Evolutionary conservation across 2,329 filamentous ascomycete genomes (phyloP).

Genomic region (Paraphaeosphaeria sporulosa): DNA sequence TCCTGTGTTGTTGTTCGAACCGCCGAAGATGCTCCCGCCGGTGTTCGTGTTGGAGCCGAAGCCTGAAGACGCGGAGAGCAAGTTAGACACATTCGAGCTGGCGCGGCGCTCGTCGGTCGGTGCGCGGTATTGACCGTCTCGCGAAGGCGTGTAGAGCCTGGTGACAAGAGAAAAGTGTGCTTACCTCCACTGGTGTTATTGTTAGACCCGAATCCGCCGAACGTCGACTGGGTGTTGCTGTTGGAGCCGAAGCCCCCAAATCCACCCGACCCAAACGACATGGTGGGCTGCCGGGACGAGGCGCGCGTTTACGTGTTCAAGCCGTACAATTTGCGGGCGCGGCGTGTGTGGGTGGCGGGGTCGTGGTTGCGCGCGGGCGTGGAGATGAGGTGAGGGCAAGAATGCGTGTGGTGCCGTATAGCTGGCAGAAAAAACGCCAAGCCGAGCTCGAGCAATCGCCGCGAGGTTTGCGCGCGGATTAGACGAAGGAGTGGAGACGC

Average conservation of each 20-base stretch:
- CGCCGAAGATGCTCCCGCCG: conserved; percentile 45
- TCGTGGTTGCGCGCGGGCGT: conserved; percentile 22
- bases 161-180: conserved; percentile 43
- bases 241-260: conserved; percentile 54
- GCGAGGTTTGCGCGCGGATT: conserved; percentile 22
- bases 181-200: conserved; percentile 58
- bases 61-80: conserved; percentile 48
- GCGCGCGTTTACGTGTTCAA: conserved; percentile 29
- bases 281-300: conserved; percentile 34
- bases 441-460: conserved; percentile 29
- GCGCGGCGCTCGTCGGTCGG: conserved; percentile 36
- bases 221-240: conserved; percentile 28
- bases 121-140: conserved; percentile 40
- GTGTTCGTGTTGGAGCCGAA: conserved; percentile 48
- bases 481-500: conserved; percentile 32
- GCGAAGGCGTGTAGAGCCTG: conserved; percentile 22
- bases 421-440: conserved; percentile 46
- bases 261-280: conserved; percentile 62
- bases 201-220: conserved; percentile 25
- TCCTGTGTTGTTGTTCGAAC: conserved; percentile 36
- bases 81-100: conserved; percentile 48
- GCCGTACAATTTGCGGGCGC: conserved; percentile 29
- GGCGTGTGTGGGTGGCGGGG: conserved; percentile 23
- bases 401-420: conserved; percentile 18
- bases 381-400: conserved; percentile 20